Evolutionary conservation across 148 eudicot species (phyloP), one percentile per base, ranked within the genome.

Genomic region (Cornus suecica): DNA sequence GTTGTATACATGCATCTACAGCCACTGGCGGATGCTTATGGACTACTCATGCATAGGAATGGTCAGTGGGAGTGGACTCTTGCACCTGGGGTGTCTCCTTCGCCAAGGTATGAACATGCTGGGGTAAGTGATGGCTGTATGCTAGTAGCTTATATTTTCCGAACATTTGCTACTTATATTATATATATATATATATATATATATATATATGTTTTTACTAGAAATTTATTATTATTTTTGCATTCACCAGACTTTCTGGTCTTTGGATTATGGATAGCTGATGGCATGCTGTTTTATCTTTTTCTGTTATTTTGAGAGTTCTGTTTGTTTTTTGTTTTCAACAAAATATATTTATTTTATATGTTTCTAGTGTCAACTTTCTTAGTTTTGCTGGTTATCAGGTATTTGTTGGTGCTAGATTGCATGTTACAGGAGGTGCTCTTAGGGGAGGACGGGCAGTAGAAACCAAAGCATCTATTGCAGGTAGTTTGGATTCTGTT

Each of bases 21-120:
- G 99, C 97, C 99, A 45, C 74, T 95, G 76, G 90, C 90, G 20
- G 99, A 95, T 90, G 99, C 99, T 71, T 95, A 92, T 77, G 99
- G 99, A 63, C 84, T 95, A 74, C 94, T 95, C 71, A 92, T 95
- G 99, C 99, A 95, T 85, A 85, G 90, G 76, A 95, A 88, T 77
- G 97, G 97, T 74, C 97, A 88, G 80, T 95, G 99, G 99, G 99
- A 95, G 85, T 95, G 99, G 99, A 95, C 99, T 79, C 97, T 92
- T 81, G 99, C 99, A 68, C 99, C 99, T 25, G 99, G 99, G 52
- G 97, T 90, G 65, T 89, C 94, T 75, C 99, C 99, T 80, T 95
- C 99, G 41, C 88, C 94, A 69, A 88, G 99, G 82, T 95, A 95
- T 78, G 89, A 95, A 79, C 99, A 95, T 84, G 99, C 99, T 74